phyloP scores from a whole-genome alignment of 768 basidiomycete genomes.

The Leccinum uliginosum region DNA sequence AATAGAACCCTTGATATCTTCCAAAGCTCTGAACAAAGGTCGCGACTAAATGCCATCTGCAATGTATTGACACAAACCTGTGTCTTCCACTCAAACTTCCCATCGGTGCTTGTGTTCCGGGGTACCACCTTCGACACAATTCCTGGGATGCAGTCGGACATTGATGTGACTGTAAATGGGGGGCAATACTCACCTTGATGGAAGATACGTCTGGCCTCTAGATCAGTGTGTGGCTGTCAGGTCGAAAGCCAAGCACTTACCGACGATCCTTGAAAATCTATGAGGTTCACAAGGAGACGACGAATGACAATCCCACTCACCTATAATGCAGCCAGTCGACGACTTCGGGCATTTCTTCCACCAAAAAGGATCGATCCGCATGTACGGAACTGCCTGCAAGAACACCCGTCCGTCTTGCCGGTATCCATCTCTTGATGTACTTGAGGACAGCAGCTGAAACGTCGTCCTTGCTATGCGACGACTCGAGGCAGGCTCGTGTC shows the following conservation, averaged over 20 bases:
- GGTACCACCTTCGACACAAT: conserved; percentile 71
- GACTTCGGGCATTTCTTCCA: conserved; percentile 76
- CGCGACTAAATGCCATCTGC: not conserved
- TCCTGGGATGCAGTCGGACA: conserved; percentile 43
- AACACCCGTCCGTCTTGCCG: conserved; percentile 53
- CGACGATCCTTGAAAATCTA: conserved; percentile 52
- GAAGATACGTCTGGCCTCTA: conserved; percentile 68
- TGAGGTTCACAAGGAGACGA: not conserved
- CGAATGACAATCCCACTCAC: conserved; percentile 30
- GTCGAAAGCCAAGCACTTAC: conserved; percentile 36
- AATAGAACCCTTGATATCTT: conserved; percentile 78
- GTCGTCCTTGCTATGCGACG: conserved; percentile 55
- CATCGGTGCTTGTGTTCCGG: conserved; percentile 23
- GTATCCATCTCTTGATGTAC: conserved; percentile 87
- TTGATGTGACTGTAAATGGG: not conserved
- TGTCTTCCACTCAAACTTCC: conserved; percentile 43
- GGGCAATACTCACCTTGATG: conserved; percentile 51
- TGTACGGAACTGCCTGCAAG: conserved; percentile 91
- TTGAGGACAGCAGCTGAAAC: conserved; percentile 60
- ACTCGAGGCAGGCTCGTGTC: conserved; percentile 72
- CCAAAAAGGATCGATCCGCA: conserved; percentile 68
- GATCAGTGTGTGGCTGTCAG: not conserved
- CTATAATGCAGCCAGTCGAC: conserved; percentile 80
- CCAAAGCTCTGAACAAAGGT: conserved; percentile 56
- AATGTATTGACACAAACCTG: conserved; percentile 40